A percentile compares a stretch with the other conserved stretches of the same genome.
phyloP scores from a whole-genome alignment of 768 basidiomycete species.

The Rhizopogon vulgaris region DNA sequence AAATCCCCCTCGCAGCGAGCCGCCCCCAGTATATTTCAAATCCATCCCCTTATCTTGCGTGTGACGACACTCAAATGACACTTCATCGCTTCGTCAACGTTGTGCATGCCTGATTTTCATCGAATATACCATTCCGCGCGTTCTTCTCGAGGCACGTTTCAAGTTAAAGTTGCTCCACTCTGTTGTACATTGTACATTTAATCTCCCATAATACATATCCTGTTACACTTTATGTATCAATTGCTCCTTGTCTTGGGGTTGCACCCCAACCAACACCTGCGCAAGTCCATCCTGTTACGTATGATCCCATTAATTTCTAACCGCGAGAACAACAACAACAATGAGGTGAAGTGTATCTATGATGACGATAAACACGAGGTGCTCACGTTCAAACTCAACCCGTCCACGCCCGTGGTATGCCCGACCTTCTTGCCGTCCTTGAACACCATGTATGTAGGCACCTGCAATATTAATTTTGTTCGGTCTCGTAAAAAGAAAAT shows the following conservation, averaged over 20 bases:
- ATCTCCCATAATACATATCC: neutral
- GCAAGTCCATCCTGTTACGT: constrained; percentile 9
- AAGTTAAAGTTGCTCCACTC: no score
- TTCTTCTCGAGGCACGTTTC: no score
- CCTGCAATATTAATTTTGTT: constrained; percentile 2
- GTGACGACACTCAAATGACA: no score
- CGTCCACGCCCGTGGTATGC: constrained; percentile 19
- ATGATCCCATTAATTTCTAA: constrained; percentile 17
- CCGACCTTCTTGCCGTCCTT: constrained; percentile 24
- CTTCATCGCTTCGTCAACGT: no score
- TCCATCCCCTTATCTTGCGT: no score
- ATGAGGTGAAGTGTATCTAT: neutral
- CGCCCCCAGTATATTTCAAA: neutral
- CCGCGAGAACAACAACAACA: neutral
- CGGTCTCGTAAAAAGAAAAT: neutral
- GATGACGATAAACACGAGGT: constrained; percentile 6
- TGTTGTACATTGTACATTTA: neutral
- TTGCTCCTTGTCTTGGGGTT: neutral
- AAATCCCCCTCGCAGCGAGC: neutral
- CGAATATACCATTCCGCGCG: no score
- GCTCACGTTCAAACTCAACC: constrained; percentile 19
- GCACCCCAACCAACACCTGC: neutral
- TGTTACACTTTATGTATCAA: neutral
- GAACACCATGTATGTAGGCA: constrained; percentile 24
- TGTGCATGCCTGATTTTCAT: no score